Evolutionary conservation across 352 stramenopile genomes (phyloP), one percentile per base, ranked within the genome.

Genomic region (Thalassiosira livingstoniorum): DNA sequence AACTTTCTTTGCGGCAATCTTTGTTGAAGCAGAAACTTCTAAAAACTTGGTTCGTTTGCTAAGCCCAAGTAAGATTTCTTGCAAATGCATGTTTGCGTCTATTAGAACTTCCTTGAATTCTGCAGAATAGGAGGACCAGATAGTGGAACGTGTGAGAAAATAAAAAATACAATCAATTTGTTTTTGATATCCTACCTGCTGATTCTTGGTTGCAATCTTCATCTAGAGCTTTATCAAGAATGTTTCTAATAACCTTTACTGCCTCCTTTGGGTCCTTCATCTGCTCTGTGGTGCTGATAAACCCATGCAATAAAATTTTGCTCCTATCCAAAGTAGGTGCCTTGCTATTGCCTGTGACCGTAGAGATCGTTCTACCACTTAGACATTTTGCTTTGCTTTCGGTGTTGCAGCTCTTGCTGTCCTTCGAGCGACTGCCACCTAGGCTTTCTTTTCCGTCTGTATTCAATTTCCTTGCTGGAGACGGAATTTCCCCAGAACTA

Each of bases 61-160:
- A 27, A 80, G 58, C 13, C 70, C 42, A 42, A 64, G 77, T 25
- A 80, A 32, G 23, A 42, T 58, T 54, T 85, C 78, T 53, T 85
- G 78, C 21, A 85, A 32, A 37, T 77, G 25, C 57, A 68, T 68
- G 15, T 68, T 45, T 4, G 73, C 47, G 54, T 85, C 78, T 15
- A 69, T 66, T 7, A 79, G 25, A 66, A 57, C 54, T 43, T 80
- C 54, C 51, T 60, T 68, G 21, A 70, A 74, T 69, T 74, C 72
- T 71, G 54, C 35, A n/a, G 21, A 61, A 25, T 23, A 34, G 29
- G 25, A 42, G n/a, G 31, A 42, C 21, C 13, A 58, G 47, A 29
- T 27, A 27, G 5, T 27, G n/a, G 5, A 27, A 58, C 47, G 13
- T 25, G 47, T 58, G 25, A 25, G 47, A 5, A 10, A 58, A 10